Conservation (phyloP, 495 filamentous ascomycete genomes). For the Symbiotaphrina buchneri region DNA sequence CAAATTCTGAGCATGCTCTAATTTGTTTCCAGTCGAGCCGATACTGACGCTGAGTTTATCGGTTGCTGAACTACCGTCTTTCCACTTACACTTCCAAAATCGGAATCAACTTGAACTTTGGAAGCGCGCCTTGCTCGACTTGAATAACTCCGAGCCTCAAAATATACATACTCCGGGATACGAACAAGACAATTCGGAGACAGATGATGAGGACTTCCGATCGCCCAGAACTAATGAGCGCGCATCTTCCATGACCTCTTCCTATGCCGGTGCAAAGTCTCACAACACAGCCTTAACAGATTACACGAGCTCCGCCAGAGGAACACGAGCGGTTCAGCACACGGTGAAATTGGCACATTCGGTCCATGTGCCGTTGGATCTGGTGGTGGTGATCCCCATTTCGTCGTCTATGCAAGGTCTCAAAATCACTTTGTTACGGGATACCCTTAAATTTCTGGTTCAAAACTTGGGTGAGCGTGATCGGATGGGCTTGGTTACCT, state of each 20-base stretch:
- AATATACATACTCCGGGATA: conserved; percentile 26
- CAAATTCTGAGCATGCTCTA: neutral
- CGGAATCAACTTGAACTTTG: conserved; percentile 73
- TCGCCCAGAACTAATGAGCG: conserved; percentile 43
- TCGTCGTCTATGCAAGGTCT: conserved; percentile 98
- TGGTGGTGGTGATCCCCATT: conserved; percentile 92
- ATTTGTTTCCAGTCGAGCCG: conserved; percentile 35
- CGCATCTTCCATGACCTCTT: conserved; percentile 71
- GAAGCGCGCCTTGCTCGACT: conserved; percentile 69
- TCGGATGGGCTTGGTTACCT: conserved; percentile 93
- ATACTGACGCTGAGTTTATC: conserved; percentile 80
- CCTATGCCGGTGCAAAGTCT: conserved; percentile 64
- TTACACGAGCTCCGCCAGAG: conserved; percentile 38
- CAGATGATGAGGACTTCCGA: conserved; percentile 83
- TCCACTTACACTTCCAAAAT: conserved; percentile 81
- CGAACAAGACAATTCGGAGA: conserved; percentile 58
- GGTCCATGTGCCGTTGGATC: conserved; percentile 79
- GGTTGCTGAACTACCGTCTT: conserved; percentile 86
- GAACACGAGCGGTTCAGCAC: too few species aligned
- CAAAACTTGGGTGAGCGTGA: conserved; percentile 81
- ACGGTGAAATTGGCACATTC: too few species aligned
- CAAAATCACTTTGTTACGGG: conserved; percentile 90
- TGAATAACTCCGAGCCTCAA: conserved; percentile 40
- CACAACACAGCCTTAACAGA: conserved; percentile 55
- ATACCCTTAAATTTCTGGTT: conserved; percentile 84